Evolutionary conservation across 1,284 basidiomycete species (phyloP), one percentile per base, ranked within the genome.

Genomic region (Wolfiporia cocos): DNA sequence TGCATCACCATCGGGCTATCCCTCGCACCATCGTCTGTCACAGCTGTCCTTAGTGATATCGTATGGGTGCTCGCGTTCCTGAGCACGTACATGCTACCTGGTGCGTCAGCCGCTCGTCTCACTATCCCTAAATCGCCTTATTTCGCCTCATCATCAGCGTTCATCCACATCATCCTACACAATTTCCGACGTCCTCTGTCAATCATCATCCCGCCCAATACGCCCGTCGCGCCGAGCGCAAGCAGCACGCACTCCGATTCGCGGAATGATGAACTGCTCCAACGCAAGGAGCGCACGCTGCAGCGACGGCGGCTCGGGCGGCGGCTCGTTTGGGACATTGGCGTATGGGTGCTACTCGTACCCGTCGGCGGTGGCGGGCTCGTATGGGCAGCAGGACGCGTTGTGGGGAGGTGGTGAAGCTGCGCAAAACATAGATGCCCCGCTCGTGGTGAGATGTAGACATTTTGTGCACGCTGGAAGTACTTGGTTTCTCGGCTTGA

Each of bases 261-360:
- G 24, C 46, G 54, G 38, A 55, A 66, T 37, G 81, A 86, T 52
- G 76, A 80, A 39, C 71, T 90, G 20, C 65, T 90, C 31, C 73
- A 82, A 51, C 71, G 84, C 47, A 90, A 90, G 63, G 86, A 90
- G 60, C 69, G 74, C 37, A 74, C 75, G 23, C 62, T 90, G 42
- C 86, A 90, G 58, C 70, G 71, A 41, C 68, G 70, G 32, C 74
- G 86, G 47, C 69, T 79, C 34, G 71, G 72, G 30, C 73, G 72
- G 47, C 69, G 86, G 20, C 62, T 89, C 28, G 54, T 79, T 1
- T 88, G 84, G 81, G 86, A 90, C 59, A 55, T 86, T 6, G 74
- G 74, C 4, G 77, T 83, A 14, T 89, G 86, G 81, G 54, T 76
- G 14, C 51, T 81, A 15, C 59, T 85, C 15, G 48, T 79, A 7